phyloP scores from a whole-genome alignment of 1,139 yeast genomes.

The Debaryomyces nepalensis region DNA sequence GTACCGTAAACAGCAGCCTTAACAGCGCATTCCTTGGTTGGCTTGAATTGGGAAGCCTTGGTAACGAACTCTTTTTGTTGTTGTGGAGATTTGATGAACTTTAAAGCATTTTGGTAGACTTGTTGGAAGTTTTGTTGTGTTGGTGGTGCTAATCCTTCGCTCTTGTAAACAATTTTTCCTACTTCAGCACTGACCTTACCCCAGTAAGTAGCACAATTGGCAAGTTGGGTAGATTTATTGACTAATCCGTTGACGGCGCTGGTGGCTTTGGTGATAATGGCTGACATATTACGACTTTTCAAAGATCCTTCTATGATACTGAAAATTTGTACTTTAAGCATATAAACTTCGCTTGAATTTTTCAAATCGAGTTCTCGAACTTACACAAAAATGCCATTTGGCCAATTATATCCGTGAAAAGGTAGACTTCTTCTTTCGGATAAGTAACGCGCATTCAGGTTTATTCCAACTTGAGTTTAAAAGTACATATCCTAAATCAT shows the following conservation, averaged over 20 bases:
- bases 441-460: constrained; percentile 1
- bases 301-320: constrained; percentile 4
- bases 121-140: constrained; percentile 74
- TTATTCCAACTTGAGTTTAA: background rate
- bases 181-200: constrained; percentile 86
- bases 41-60: constrained; percentile 49
- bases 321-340: constrained; percentile 6
- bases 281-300: constrained; percentile 45
- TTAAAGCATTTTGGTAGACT: constrained; percentile 61
- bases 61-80: constrained; percentile 54
- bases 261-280: constrained; percentile 53
- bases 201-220: constrained; percentile 75
- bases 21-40: constrained; percentile 60
- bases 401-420: constrained; percentile 16
- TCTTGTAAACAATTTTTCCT: constrained; percentile 85
- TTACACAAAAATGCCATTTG: constrained; percentile 14
- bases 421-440: constrained; percentile 14
- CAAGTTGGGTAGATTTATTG: constrained; percentile 43
- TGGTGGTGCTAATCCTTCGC: constrained; percentile 96
- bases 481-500: constrained; percentile 17
- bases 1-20: constrained; percentile 78
- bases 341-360: constrained; percentile 11
- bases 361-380: constrained; percentile 9
- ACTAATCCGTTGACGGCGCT: constrained; percentile 43
- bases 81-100: constrained; percentile 42